Base-by-base conservation (phyloP, 1,284 basidiomycete species). In the Trichosporon faecale region DNA sequence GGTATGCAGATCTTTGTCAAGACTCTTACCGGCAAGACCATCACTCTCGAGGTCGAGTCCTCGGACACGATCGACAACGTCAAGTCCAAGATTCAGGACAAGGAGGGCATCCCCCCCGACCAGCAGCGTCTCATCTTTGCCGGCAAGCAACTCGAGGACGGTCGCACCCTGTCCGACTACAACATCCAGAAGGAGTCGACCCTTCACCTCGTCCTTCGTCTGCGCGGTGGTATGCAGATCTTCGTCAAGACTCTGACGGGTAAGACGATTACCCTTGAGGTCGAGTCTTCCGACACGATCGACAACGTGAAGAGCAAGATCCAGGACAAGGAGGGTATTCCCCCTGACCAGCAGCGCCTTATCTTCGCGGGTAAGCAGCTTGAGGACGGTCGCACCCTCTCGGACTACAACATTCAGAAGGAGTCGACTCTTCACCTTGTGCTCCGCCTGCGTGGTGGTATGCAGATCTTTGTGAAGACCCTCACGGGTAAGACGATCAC, bases 321-420 rank as follows among this genome's bases (percentile, higher is more conserved):
- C 80, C 93, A 95, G 84, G 93, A 95, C 87, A 95, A 95, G 88
- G 93, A 95, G 85, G 93, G 93, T 89, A 93, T 81, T 70, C 89
- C 82, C 1, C 70, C 75, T 77, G 95, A 98, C 87, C 94, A 98
- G 86, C 95, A 98, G 85, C 94, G 95, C 77, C 86, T 98, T 83
- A 98, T 98, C 87, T 98, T 98, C 81, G 95, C 95, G 66, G 95
- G 95, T 78, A 98, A 98, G 88, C 95, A 98, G 86, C 91, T 98
- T 75, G 94, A 95, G 86, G 93, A 95, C 85, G 93, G 92, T 72
- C 91, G 92, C 81, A 93, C 92, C 70, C 89, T 95, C 71, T 91
- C 85, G 77, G 93, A 95, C 86, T 95, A 96, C 87, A 68, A 93
- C 88, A 98, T 98, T 79, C 96, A 94, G 86, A 94, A 94, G 87